Evolutionary conservation across 257 asterid species (phyloP), one percentile per base, ranked within the genome.

Genomic region (Perilla frutescens): DNA sequence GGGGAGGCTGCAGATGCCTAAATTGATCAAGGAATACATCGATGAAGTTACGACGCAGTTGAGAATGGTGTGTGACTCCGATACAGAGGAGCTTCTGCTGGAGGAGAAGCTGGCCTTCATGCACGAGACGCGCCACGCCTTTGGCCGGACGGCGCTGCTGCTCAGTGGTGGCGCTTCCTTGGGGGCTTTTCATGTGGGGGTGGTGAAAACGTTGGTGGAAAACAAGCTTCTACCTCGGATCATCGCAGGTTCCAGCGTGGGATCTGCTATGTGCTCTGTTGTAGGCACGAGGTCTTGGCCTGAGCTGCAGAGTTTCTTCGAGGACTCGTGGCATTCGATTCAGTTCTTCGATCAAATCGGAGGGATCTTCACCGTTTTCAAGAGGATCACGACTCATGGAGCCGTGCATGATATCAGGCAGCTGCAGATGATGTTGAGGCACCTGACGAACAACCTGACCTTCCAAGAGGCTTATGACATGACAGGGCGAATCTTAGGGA

Each of bases 41-140:
- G 93, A 88, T 15, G 99, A 94, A 80, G 99, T 91, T 6, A 84
- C 88, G 0, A 90, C 91, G 4, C 99, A 94, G 63, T 68, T 94
- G 82, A 84, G 84, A 66, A 86, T 91, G 96, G 97, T 94, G 44
- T 94, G 98, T 37, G 88, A 94, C 13, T 83, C 88, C 40, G 96
- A 87, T 47, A 79, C 96, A 0, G 95, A 88, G 83, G 98, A 92
- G 74, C 91, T 93, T 68, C 51, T 87, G 2, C 62, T 91, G 58
- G 98, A 94, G 75, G 98, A 94, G 80, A 94, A 87, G 80, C 96
- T 94, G 15, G 90, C 96, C 4, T 91, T 94, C 67, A 83, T 94
- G 97, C 97, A 91, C 29, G 97, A 91, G 76, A 94, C 97, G 0
- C 84, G 98, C 71, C 98, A 94, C 74, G 98, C 97, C 4, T 94